Base-by-base conservation (phyloP, 768 basidiomycete species). In the Boletus barrowsii region DNA sequence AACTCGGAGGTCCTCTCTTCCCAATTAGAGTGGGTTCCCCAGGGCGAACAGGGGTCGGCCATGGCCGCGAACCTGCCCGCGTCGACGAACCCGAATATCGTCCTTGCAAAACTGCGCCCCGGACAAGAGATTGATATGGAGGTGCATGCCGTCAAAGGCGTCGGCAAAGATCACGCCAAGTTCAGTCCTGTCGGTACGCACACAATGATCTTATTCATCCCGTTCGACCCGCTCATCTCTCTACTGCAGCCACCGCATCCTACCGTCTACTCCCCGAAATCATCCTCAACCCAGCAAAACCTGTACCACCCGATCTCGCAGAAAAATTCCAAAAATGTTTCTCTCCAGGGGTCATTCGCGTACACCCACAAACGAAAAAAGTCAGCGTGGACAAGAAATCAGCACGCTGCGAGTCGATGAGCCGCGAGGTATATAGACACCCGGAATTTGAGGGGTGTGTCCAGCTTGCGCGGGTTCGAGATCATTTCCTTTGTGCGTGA, bases 161-260 rank as follows among this genome's bases (percentile, higher is more conserved):
- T 91, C 15, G 94, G 94, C 15, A 90, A 90, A 64, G 93, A 95
- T 57, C 96, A 99, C 63, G 94, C 97, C 43, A 99, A 99, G 68
- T 99, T 91, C 69, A 91, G 84, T 54, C 94, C 97, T 30, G 97
- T 98, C 48, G 93, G 94, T 90, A 62, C 53, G 82, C 73, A 8
- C 41, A 17, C 41, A 10, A 48, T 35, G 20, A 13, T 35, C 13
- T 35, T 20, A 5, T 15, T 2, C 13, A 22, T 35, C 35, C 30
- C 42, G 10, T 30, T n/a, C 49, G n/a, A 32, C 43, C 14, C 1
- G 20, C 41, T 61, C 36, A 62, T 43, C 11, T 5, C 10, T 17
- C 22, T 11, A 10, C 57, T 18, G 15, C 26, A 94, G 96, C 96
- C 4, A 98, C 95, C 8, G 96, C 97, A 3, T 91, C 94, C 1